phyloP scores from a whole-genome alignment of 1,284 basidiomycete species.

The Tranzscheliella williamsii region DNA sequence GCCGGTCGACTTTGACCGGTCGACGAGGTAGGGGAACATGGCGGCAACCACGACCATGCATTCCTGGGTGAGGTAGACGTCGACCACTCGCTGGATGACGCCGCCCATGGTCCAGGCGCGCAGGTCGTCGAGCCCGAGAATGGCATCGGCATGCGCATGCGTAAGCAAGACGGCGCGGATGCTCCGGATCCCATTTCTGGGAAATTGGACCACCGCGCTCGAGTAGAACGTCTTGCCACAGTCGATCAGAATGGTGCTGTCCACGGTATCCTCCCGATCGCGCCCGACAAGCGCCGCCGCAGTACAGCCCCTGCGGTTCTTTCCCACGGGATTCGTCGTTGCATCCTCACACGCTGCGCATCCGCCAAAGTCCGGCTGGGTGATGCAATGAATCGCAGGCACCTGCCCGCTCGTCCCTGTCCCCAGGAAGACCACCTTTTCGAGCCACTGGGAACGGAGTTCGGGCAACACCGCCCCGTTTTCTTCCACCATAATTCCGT shows the following conservation, averaged over 20 bases:
- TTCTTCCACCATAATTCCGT: too few species aligned
- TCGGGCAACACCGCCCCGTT: constrained; percentile 2
- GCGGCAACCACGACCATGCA: constrained; percentile 40
- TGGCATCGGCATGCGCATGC: constrained; percentile 57
- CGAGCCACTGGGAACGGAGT: constrained; percentile 38
- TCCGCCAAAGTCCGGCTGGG: constrained; percentile 25
- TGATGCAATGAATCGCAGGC: constrained; percentile 50
- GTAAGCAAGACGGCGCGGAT: constrained; percentile 55
- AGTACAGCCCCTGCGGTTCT: constrained; percentile 51
- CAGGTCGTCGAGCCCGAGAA: constrained; percentile 54
- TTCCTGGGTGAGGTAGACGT: constrained; percentile 53
- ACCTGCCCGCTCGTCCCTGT: constrained; percentile 57
- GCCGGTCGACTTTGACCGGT: constrained; percentile 47
- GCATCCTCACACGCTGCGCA: constrained; percentile 53
- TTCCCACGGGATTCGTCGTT: constrained; percentile 34
- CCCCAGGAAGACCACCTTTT: constrained; percentile 49
- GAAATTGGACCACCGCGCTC: constrained; percentile 40
- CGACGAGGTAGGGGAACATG: constrained; percentile 56
- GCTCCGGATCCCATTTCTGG: constrained; percentile 29
- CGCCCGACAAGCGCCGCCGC: constrained; percentile 36
- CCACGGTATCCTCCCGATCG: constrained; percentile 3
- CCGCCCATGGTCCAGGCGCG: constrained; percentile 56
- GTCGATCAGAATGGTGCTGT: constrained; percentile 53
- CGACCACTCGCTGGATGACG: constrained; percentile 44
- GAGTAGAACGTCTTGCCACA: constrained; percentile 57